These are phyloP conservation scores for Paraurostyla sp. DNA, from an alignment of 73 alveolate species.

Conservation along the genomic window DNA sequence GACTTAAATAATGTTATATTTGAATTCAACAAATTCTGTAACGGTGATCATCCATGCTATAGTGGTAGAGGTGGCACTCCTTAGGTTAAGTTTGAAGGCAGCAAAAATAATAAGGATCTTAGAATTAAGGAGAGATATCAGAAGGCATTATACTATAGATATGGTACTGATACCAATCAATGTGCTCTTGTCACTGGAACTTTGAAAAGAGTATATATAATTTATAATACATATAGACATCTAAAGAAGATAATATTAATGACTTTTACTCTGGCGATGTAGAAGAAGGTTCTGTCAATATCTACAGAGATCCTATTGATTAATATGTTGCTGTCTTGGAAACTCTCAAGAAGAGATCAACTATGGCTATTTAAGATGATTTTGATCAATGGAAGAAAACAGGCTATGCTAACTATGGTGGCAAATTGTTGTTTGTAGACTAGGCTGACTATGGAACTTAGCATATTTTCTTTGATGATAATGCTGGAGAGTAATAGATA, in stretches of 20 bases:
- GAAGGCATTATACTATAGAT: slow-evolving; percentile 82
- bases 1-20: slow-evolving; percentile 85
- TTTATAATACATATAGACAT: slow-evolving; percentile 50
- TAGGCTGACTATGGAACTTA: slow-evolving; percentile 90
- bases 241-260: slow-evolving; percentile 77
- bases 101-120: slow-evolving; percentile 92
- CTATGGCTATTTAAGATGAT: slow-evolving; percentile 93
- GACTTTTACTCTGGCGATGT: slow-evolving; percentile 85
- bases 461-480: slow-evolving; percentile 98
- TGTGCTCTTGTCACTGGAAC: slow-evolving; percentile 85
- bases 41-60: slow-evolving; percentile 97
- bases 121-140: slow-evolving; percentile 82
- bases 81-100: slow-evolving; percentile 94
- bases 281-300: slow-evolving; percentile 83
- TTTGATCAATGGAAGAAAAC: slow-evolving; percentile 74
- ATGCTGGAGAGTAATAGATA: slow-evolving; percentile 77
- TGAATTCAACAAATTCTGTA: slow-evolving; percentile 96
- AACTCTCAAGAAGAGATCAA: slow-evolving; percentile 79
- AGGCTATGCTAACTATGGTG: slow-evolving; percentile 71
- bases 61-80: slow-evolving; percentile 94
- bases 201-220: slow-evolving; percentile 63
- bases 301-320: slow-evolving; percentile 85
- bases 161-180: slow-evolving; percentile 70
- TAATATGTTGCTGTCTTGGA: slow-evolving; percentile 84
- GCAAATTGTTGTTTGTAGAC: slow-evolving; percentile 92